These are phyloP conservation scores for Emmonsiellopsis sp. DNA, from an alignment of 2,329 filamentous ascomycete genomes.

Conservation along the genomic window DNA sequence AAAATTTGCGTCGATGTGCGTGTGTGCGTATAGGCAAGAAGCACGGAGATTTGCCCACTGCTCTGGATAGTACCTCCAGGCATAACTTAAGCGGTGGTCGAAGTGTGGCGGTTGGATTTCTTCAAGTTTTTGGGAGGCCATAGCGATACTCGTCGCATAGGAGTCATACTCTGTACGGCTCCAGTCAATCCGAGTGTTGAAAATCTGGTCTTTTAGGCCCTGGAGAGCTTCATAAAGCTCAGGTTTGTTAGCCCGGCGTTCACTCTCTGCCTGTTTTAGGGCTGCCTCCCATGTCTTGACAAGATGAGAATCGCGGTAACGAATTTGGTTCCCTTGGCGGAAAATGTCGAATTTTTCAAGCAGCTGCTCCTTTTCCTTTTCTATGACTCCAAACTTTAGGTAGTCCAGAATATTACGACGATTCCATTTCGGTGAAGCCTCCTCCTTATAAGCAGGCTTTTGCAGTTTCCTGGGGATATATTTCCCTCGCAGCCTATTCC, in stretches of 20 bases:
- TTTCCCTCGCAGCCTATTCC: conserved; percentile 26
- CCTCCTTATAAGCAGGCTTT: conserved; percentile 32
- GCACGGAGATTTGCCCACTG: conserved; percentile 30
- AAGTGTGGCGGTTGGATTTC: conserved; percentile 22
- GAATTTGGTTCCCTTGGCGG: conserved; percentile 16
- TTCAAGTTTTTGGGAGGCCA: conserved; percentile 21
- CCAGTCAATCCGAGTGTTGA: conserved; percentile 16
- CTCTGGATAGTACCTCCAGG: conserved; percentile 24
- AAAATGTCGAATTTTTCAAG: conserved; percentile 22
- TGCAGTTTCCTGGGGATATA: conserved; percentile 14
- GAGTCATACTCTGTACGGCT: conserved; percentile 8
- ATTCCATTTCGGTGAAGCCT: conserved; percentile 14
- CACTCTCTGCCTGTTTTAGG: conserved; percentile 14
- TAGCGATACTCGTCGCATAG: conserved; percentile 17
- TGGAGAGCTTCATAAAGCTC: conserved; percentile 10
- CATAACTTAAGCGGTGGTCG: conserved; percentile 25
- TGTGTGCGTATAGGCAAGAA: conserved; percentile 25
- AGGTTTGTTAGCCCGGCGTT: conserved; percentile 2
- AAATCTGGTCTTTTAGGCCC: conserved; percentile 14
- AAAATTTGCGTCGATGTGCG: conserved; percentile 4
- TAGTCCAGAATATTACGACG: conserved; percentile 35
- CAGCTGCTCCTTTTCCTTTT: conserved; percentile 20
- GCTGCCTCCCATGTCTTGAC: conserved; percentile 22
- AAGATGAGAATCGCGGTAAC: conserved; percentile 27
- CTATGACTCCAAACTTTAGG: conserved; percentile 34